Evolutionary conservation across 73 alveolate genomes (phyloP).

Genomic region (Paramecium caudatum): DNA sequence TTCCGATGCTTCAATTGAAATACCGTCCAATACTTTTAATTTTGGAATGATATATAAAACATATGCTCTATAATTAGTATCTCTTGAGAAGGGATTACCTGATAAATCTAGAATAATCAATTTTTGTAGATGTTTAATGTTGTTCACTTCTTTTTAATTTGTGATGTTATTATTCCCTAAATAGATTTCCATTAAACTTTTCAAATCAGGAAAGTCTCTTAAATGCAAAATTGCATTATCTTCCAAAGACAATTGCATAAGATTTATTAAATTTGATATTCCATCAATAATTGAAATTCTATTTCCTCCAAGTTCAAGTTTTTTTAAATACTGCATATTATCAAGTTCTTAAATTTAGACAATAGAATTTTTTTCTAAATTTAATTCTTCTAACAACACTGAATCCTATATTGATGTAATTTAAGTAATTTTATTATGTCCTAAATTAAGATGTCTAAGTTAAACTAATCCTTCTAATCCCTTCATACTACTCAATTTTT

Average conservation of each 20-base stretch:
- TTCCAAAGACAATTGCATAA: constrained; percentile 92
- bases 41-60: constrained; percentile 84
- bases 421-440: constrained; percentile 89
- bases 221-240: constrained; percentile 91
- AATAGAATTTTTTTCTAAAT: constrained; percentile 92
- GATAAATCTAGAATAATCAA: constrained; percentile 89
- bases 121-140: constrained; percentile 81
- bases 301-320: constrained; percentile 91
- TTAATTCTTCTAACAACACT: constrained; percentile 91
- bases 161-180: constrained; percentile 93
- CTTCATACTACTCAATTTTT: constrained; percentile 78
- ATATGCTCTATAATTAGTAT: constrained; percentile 83
- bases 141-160: constrained; percentile 81
- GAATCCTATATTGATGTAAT: constrained; percentile 90
- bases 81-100: constrained; percentile 87
- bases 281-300: constrained; percentile 81
- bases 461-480: constrained; percentile 78
- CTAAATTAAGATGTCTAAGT: constrained; percentile 83
- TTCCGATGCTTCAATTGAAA: constrained; percentile 85
- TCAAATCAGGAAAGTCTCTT: constrained; percentile 88
- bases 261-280: constrained; percentile 67
- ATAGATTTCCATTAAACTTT: constrained; percentile 94
- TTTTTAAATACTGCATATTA: constrained; percentile 80
- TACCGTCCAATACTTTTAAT: constrained; percentile 91
- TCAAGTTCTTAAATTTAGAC: constrained; percentile 88